Conservation (phyloP, 306 rosid genomes). For the Prosopis cineraria region DNA sequence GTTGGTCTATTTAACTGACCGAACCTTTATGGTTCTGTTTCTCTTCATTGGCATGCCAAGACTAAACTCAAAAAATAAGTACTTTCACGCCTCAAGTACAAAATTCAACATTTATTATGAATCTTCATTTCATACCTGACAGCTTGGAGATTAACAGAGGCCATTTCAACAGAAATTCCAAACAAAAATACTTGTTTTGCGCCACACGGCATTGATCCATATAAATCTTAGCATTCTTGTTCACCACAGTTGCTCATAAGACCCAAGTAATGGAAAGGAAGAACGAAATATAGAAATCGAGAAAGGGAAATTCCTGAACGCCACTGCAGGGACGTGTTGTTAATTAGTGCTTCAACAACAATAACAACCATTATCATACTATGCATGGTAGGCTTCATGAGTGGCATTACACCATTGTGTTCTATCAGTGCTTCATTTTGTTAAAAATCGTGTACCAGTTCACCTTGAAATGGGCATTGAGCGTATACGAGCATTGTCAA, state of each 20-base stretch:
- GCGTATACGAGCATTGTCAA: not conserved
- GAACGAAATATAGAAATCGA: not conserved
- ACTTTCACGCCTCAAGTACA: not conserved
- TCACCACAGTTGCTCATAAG: not conserved
- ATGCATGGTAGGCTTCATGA: no score
- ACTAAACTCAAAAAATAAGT: not conserved
- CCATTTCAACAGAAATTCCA: not conserved
- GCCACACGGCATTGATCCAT: not conserved
- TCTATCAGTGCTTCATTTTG: not conserved
- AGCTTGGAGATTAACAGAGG: not conserved
- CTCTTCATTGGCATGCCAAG: constrained; percentile 6
- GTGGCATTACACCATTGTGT: no score
- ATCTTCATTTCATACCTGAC: not conserved
- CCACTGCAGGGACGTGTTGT: not conserved
- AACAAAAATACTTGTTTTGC: not conserved
- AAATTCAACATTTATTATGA: not conserved
- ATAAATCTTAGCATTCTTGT: not conserved
- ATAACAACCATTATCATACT: no score
- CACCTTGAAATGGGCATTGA: not conserved
- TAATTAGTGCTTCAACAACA: constrained; percentile 8
- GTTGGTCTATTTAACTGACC: not conserved
- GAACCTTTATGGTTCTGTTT: not conserved
- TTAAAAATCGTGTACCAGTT: not conserved
- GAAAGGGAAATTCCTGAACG: not conserved
- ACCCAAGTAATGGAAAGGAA: not conserved